Percentiles rank a stretch among this genome's conserved stretches.
These are phyloP conservation scores for Xanthoparmelia taractica DNA, from an alignment of 495 filamentous ascomycete genomes.

Conservation along the genomic window DNA sequence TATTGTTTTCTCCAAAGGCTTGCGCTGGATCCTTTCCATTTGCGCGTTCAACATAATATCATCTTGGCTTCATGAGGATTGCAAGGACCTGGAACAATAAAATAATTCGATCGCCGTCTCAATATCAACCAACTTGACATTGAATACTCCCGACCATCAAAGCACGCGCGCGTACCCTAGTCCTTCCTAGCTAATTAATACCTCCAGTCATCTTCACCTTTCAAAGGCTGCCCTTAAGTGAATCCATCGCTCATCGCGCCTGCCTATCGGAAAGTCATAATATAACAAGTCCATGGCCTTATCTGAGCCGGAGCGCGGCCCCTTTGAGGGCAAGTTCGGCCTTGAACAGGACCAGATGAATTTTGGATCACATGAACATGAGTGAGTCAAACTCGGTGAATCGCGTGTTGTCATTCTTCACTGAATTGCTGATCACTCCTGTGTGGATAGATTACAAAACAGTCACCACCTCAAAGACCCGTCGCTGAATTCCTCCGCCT, in stretches of 20 bases:
- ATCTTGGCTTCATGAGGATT: neutral
- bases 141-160: neutral
- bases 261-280: conserved; percentile 38
- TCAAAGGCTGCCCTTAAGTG: neutral
- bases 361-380: conserved; percentile 38
- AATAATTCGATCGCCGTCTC: neutral
- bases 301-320: conserved; percentile 37
- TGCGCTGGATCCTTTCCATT: neutral
- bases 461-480: conserved; percentile 19
- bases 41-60: neutral
- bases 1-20: neutral
- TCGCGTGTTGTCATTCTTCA: neutral
- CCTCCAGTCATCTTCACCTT: neutral
- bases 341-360: conserved; percentile 41
- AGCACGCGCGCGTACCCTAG: neutral
- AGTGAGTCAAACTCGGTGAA: conserved; percentile 34
- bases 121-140: neutral
- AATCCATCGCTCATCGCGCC: neutral
- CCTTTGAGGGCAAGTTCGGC: conserved; percentile 42
- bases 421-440: neutral
- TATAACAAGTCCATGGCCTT: conserved; percentile 39
- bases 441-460: conserved; percentile 15
- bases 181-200: neutral
- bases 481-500: conserved; percentile 11
- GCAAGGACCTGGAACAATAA: neutral